Evolutionary conservation across 768 basidiomycete species (phyloP), one percentile per base, ranked within the genome.

Genomic region (Hygrocybe punicea): DNA sequence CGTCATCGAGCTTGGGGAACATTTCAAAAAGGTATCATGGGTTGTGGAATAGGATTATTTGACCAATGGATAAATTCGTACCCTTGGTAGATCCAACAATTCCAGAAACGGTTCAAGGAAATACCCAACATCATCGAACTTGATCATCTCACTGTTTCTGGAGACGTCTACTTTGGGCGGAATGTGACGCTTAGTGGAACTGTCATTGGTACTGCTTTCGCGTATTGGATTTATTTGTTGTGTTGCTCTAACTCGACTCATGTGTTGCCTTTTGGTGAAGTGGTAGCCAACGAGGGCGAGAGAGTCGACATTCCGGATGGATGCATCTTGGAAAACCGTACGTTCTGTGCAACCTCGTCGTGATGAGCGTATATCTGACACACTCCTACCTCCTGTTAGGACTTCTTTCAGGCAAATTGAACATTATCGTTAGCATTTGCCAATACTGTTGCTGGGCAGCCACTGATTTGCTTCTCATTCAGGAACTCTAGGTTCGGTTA

Each of bases 1-100:
- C n/a, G 93, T 96, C 48, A 91, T 98, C 81, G 96, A 97, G 78
- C 83, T 97, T 49, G 93, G 94, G 45, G 92, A 94, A 71, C 89
- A 91, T 70, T 97, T 98, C 84, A 97, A 95, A 82, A 95, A 92
- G 84, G 89, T 91, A 54, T 45, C 71, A 17, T 33, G 33, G 25
- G 9, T 56, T 13, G 33, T 47, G 16, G 35, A 37, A 21, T 25
- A 40, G 16, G 25, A 10, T 10, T 40, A 57, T 24, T 36, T 44
- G 23, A 13, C 35, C 56, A 29, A 17, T 16, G 19, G 29, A 51
- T 24, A 48, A 36, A 50, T 29, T 35, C 21, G 7, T 4, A 33
- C 42, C 29, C 4, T 8, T 24, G 36, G 29, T 33, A 86, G 86
- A 89, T 91, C 58, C 83, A 84, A 64, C 82, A 92, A 69, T 96